phyloP scores from a whole-genome alignment of 2,329 filamentous ascomycete genomes.

The Alternaria brassicae region DNA sequence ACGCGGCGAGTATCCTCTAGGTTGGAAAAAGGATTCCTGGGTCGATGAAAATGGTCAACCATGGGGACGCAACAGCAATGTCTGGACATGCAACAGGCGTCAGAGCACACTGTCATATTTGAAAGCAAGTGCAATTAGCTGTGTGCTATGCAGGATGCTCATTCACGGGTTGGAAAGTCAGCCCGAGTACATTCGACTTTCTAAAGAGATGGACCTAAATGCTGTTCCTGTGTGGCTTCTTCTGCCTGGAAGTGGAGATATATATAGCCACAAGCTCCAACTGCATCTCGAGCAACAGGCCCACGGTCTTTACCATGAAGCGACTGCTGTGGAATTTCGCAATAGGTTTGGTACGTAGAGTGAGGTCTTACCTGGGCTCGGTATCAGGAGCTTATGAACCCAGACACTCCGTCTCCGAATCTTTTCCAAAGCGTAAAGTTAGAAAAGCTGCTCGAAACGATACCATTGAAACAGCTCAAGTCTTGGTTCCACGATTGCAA shows the following conservation, averaged over 20 bases:
- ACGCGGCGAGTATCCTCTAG: background rate
- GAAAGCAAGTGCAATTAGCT: fast-evolving
- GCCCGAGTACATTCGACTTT: background rate
- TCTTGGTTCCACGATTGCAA: background rate
- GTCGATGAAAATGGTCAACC: background rate
- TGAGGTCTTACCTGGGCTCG: background rate
- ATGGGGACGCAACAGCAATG: background rate
- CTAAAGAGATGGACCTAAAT: background rate
- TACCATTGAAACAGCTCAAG: background rate
- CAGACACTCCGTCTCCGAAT: background rate
- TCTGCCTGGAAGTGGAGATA: background rate
- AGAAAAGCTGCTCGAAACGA: background rate
- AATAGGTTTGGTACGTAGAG: background rate
- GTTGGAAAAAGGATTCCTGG: background rate
- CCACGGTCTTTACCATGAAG: fast-evolving
- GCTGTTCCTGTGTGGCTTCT: background rate
- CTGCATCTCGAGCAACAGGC: background rate
- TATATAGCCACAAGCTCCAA: background rate
- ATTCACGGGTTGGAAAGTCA: background rate
- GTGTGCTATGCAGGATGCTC: background rate
- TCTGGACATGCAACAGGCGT: background rate
- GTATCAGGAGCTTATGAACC: background rate
- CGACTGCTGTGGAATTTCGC: background rate
- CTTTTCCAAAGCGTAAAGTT: background rate
- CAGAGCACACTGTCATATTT: background rate